These are phyloP conservation scores for Dryadomyces sulphureus DNA, from an alignment of 2,329 filamentous ascomycete genomes.

Conservation along the genomic window DNA sequence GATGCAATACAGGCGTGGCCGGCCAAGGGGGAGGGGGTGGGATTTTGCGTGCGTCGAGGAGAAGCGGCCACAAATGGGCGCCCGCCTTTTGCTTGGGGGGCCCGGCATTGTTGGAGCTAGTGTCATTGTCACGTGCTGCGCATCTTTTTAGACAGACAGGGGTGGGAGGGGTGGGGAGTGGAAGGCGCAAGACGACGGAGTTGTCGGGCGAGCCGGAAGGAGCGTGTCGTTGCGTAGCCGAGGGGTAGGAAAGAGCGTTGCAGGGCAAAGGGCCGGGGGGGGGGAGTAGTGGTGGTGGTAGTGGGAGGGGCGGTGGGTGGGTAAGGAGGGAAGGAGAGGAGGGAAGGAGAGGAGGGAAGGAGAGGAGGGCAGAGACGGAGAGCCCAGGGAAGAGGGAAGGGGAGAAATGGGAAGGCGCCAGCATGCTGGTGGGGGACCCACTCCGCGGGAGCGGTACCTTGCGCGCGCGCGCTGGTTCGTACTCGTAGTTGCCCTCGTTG, in stretches of 20 bases:
- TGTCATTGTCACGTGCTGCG: not conserved
- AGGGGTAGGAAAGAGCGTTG: no score
- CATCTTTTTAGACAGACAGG: not conserved
- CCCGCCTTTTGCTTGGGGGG: not conserved
- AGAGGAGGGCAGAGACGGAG: not conserved
- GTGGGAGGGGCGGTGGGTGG: no score
- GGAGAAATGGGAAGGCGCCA: slow-evolving; percentile 1
- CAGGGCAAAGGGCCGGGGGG: no score
- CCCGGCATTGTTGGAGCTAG: not conserved
- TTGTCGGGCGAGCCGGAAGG: no score
- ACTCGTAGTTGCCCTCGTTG: not conserved
- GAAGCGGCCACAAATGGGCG: not conserved
- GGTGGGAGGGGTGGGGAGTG: not conserved
- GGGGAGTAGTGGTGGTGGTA: no score
- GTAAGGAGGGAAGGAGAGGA: not conserved
- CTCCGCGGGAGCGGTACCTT: slow-evolving; percentile 14
- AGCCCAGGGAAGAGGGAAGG: not conserved
- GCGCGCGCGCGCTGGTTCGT: slow-evolving; percentile 6
- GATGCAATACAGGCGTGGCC: slow-evolving; percentile 16
- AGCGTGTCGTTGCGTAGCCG: no score
- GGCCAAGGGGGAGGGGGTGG: slow-evolving; percentile 17
- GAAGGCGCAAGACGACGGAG: not conserved
- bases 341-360: not conserved
- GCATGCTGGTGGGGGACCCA: slow-evolving; percentile 12
- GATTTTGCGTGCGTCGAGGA: not conserved